A percentile compares a stretch with the other conserved stretches of the same genome.
phyloP scores from a whole-genome alignment of 2,329 filamentous ascomycete species.

The Thielaviopsis ethacetica region DNA sequence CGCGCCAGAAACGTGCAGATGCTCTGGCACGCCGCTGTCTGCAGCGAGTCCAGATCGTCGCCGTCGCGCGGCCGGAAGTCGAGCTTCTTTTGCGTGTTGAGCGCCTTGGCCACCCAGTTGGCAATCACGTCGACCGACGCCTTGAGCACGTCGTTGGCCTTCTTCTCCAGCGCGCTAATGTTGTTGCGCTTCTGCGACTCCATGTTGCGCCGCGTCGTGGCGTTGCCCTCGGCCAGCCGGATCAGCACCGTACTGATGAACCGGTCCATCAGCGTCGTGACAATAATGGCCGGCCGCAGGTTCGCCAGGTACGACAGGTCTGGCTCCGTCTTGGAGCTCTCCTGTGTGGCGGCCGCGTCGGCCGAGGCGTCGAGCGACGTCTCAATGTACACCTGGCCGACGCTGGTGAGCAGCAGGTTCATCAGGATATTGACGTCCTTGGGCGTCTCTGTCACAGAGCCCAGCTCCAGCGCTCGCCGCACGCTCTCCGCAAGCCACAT shows the following conservation, averaged over 20 bases:
- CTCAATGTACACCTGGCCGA: constrained; percentile 69
- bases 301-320: constrained; percentile 71
- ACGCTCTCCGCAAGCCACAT: constrained; percentile 96
- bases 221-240: constrained; percentile 73
- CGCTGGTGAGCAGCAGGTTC: constrained; percentile 65
- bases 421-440: constrained; percentile 83
- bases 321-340: constrained; percentile 67
- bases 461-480: constrained; percentile 78
- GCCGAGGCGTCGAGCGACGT: constrained; percentile 51
- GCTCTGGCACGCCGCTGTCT: constrained; percentile 70
- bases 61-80: constrained; percentile 82
- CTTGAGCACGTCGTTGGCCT: constrained; percentile 49
- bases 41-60: constrained; percentile 54
- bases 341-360: constrained; percentile 60
- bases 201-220: constrained; percentile 79
- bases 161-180: constrained; percentile 67
- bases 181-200: constrained; percentile 63
- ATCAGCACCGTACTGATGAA: constrained; percentile 84
- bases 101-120: constrained; percentile 57
- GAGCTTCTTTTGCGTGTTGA: constrained; percentile 67
- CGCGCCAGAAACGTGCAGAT: constrained; percentile 67
- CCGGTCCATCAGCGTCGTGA: constrained; percentile 83
- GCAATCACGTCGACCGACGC: constrained; percentile 49
- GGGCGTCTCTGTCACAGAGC: constrained; percentile 70
- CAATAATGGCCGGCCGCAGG: constrained; percentile 67